Evolutionary conservation across 495 filamentous ascomycete species (phyloP).

Genomic region (Trichoderma gamsii): DNA sequence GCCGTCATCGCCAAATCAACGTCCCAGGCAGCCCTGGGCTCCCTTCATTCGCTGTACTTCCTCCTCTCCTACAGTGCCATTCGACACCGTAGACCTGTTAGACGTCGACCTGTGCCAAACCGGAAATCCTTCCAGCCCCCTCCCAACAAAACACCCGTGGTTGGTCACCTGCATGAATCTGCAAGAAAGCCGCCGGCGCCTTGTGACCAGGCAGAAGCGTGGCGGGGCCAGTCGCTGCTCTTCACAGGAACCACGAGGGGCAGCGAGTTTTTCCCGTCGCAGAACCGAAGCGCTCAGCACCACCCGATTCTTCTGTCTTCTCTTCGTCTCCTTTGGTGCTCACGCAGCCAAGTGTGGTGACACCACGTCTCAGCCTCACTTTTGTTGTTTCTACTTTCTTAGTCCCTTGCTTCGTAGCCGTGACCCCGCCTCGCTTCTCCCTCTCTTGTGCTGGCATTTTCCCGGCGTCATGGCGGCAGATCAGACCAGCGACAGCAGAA

Average conservation of each 20-base stretch:
- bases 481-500: too few relatives aligned
- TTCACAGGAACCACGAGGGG: neutral
- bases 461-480: too few relatives aligned
- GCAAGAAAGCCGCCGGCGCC: neutral
- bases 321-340: neutral
- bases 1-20: neutral
- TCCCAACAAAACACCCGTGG: neutral
- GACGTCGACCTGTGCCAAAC: neutral
- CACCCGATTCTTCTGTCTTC: neutral
- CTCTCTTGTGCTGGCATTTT: neutral
- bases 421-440: neutral
- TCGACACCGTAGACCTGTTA: neutral
- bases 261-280: neutral
- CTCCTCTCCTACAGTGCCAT: neutral
- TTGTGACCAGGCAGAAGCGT: conserved; percentile 14
- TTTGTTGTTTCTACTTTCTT: neutral
- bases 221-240: neutral
- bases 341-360: neutral
- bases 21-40: neutral
- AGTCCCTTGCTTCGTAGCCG: neutral
- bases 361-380: conserved; percentile 2
- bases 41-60: neutral
- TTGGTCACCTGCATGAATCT: conserved; percentile 10
- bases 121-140: neutral
- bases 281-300: neutral